Evolutionary conservation across 768 basidiomycete genomes (phyloP), one percentile per base, ranked within the genome.

Genomic region (Phaffia australis): DNA sequence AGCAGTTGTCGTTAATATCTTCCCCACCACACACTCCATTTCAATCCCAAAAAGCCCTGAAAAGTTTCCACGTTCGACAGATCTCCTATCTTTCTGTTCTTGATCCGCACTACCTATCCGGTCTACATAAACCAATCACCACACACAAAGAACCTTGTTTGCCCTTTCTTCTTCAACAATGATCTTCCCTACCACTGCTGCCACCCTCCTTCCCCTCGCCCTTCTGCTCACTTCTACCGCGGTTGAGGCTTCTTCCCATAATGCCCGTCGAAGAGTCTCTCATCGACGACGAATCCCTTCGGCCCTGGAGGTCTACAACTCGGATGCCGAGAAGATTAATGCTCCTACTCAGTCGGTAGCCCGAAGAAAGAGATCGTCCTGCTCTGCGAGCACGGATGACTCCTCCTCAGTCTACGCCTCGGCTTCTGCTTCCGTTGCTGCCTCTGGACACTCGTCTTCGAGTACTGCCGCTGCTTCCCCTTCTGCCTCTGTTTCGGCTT

Each of bases 161-260:
- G 29, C 47, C 49, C 32, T 16, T 19, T 29, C 6, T 6, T 3
- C 29, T 23, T 11, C 2, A 57, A 57, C 27, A 25, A 63, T 63
- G 63, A 50, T 42, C 35, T 35, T 63, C 52, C 23, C 54, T 27
- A 56, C 52, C 11, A n/a, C 56, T 7, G 52, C 56, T 46, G 42
- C 49, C 18, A 27, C 52, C n/a, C 59, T 67, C 56, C 49, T 52
- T n/a, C 66, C 66, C 21, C 55, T 67, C 46, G 66, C 55, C n/a
- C 29, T 55, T 16, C 27, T 67, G 27, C 42, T 62, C 46, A 8
- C 66, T 7, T 25, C 60, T 32, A 21, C 64, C 57, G 49, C 50
- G 23, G 50, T 25, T 35, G 51, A 30, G 30, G 58, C 27, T 21
- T 54, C 52, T 30, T 50, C 49, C 21, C 48, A 56, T 30, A 50